Evolutionary conservation across 768 basidiomycete species (phyloP), one percentile per base, ranked within the genome.

Genomic region (Mycena chlorophos): DNA sequence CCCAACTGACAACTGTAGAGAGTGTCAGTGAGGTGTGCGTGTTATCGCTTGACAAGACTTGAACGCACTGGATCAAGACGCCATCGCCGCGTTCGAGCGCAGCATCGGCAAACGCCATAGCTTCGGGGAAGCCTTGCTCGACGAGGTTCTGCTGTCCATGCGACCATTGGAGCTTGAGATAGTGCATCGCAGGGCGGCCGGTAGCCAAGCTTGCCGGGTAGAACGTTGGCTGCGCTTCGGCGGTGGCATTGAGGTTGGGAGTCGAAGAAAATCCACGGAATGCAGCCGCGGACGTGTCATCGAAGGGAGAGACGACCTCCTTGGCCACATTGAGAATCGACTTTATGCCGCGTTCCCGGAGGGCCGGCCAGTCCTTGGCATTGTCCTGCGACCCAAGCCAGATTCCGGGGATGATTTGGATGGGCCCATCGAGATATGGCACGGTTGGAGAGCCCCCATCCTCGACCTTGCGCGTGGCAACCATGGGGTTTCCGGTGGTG

Each of bases 311-410:
- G 40, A 78, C 68, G 59, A 97, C 90, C 70, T 97, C 94, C 74
- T 95, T 94, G 43, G 94, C 94, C 29, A 96, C 94, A 69, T 96
- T 95, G 70, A 96, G 81, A 20, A 96, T 82, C 42, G 88, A 84
- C 58, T 79, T 83, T 66, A 95, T 93, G 34, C 87, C 83, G 29
- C 85, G 81, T 49, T 88, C 81, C 22, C 83, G 65, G 55, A 95
- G 84, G 25, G 78, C 76, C 38, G 75, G 75, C 86, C 89, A 91
- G 71, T 95, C 89, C 55, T 86, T 83, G 40, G 89, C 92, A 63
- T 95, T 94, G 71, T 94, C 92, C 70, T 95, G 92, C 53, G 90
- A 90, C 60, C 94, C 94, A 10, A 96, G 83, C 87, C 88, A 96
- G 55, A 96, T 77, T 48, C 87, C 84, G 2, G 93, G 93, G 43